Evolutionary conservation across 2,329 filamentous ascomycete genomes (phyloP).

Genomic region (Talaromyces rugulosus): DNA sequence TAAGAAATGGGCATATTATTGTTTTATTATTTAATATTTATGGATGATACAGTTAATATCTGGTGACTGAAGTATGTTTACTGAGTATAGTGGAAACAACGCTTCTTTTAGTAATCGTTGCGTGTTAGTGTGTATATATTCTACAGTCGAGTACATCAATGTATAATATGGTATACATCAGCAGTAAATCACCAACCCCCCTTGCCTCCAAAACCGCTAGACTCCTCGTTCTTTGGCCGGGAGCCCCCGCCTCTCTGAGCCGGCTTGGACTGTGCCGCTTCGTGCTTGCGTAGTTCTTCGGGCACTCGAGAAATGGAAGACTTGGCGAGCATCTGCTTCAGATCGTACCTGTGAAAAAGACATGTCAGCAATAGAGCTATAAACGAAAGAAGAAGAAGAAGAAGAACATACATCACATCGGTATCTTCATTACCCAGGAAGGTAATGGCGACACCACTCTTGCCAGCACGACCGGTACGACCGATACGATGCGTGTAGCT

Average conservation of each 20-base stretch:
- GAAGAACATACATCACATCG: slow-evolving; percentile 66
- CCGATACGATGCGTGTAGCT: slow-evolving; percentile 95
- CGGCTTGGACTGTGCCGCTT: slow-evolving; percentile 83
- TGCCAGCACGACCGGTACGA: slow-evolving; percentile 93
- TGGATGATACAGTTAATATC: neutral
- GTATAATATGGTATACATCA: neutral
- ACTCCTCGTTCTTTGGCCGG: slow-evolving; percentile 47
- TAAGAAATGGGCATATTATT: neutral
- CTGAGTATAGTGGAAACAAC: neutral
- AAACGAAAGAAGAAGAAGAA: neutral
- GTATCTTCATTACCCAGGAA: slow-evolving; percentile 88
- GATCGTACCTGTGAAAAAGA: slow-evolving; percentile 57
- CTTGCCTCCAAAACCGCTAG: slow-evolving; percentile 33
- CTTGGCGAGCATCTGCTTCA: slow-evolving; percentile 94
- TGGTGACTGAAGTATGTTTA: neutral
- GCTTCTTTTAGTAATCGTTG: neutral
- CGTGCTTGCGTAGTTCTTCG: slow-evolving; percentile 84
- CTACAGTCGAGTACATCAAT: neutral
- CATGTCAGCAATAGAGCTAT: slow-evolving; percentile 16
- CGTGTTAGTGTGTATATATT: neutral
- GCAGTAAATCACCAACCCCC: slow-evolving; percentile 23
- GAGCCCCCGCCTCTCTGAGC: slow-evolving; percentile 32
- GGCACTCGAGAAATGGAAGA: slow-evolving; percentile 82
- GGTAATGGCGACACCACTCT: slow-evolving; percentile 92
- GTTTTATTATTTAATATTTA: too few species aligned